Conservation (phyloP, 108 stramenopile species). For the Chaetoceros tenuissimus region DNA sequence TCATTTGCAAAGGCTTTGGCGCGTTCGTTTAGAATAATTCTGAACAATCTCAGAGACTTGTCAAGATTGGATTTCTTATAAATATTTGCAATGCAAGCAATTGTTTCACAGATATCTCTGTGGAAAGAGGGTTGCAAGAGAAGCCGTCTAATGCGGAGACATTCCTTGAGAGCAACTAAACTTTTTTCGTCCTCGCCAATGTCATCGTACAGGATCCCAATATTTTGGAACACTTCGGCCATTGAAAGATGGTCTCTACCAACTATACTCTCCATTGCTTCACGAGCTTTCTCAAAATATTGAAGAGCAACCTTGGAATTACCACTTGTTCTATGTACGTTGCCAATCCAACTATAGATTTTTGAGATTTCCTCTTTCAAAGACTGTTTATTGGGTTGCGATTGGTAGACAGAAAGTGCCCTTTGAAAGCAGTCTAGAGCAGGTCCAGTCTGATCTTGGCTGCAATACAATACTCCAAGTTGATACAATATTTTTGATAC, state of each 20-base stretch:
- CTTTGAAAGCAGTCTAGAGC: constrained; percentile 38
- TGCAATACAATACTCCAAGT: constrained; percentile 37
- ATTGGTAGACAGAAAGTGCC: constrained; percentile 21
- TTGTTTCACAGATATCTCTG: constrained; percentile 32
- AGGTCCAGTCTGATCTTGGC: constrained; percentile 10
- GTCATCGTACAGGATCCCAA: constrained; percentile 37
- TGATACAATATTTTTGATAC: constrained; percentile 31
- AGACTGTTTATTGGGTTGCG: constrained; percentile 16
- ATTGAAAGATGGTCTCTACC: constrained; percentile 24
- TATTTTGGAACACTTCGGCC: constrained; percentile 37
- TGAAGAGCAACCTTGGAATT: constrained; percentile 23
- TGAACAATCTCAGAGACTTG: constrained; percentile 26
- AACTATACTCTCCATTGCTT: constrained; percentile 23
- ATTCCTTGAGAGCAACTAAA: constrained; percentile 24
- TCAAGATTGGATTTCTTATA: constrained; percentile 22
- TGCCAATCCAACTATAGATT: constrained; percentile 46
- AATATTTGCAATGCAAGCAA: constrained; percentile 38
- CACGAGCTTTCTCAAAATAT: constrained; percentile 26
- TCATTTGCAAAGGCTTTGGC: constrained; percentile 7
- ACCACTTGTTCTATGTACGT: constrained; percentile 33
- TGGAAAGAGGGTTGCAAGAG: constrained; percentile 19
- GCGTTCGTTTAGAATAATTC: constrained; percentile 16
- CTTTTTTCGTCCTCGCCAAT: constrained; percentile 15
- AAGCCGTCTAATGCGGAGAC: constrained; percentile 19
- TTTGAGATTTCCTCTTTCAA: constrained; percentile 24